Evolutionary conservation across 495 filamentous ascomycete species (phyloP), one percentile per base, ranked within the genome.

Genomic region (Coniosporium apollinis): DNA sequence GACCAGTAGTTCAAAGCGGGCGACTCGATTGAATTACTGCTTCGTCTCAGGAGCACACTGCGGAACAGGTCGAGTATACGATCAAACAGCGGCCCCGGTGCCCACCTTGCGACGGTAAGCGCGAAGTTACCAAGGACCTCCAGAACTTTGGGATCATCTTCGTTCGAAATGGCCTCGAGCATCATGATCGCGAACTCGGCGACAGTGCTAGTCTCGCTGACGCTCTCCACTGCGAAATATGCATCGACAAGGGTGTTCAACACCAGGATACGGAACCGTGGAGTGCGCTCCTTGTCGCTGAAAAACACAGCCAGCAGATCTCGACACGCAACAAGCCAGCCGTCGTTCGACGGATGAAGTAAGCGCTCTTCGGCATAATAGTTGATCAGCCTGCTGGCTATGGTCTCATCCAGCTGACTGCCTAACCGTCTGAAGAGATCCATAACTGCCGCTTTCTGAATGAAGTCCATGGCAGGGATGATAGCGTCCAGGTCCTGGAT

Each of bases 321-420:
- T 17, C 55, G 65, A 17, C 75, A 67, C 41, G 81, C 75, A 4
- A 58, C 56, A 20, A 76, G 59, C 76, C 82, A 93, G 6, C 67
- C 52, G 10, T 58, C 51, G 48, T 74, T 73, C 3, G 74, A 81
- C 17, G 81, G 83, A 38, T 73, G 77, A 42, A 79, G 82, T 36
- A 73, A 73, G 19, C 70, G 59, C 36, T 70, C 66, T 40, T 75
- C 63, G 19, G 58, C 58, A 39, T 71, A 74, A 41, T 75, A 61
- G 9, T 69, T 62, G 24, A 80, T 61, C 17, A 80, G 55, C 5
- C 70, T 47, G 20, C 62, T 58, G 1, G 67, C 72, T 9, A 68
- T 63, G 3, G 69, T 66, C 44, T 80, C 64, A 4, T 67, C 69
- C 14, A 79, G 57, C 19, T 64, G 62, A 4, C 52, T 52, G 36